Percentiles rank a stretch among this genome's conserved stretches.
These are phyloP conservation scores for Schwanniomyces pseudopolymorphus DNA, from an alignment of 805 yeast genomes.

Conservation along the genomic window DNA sequence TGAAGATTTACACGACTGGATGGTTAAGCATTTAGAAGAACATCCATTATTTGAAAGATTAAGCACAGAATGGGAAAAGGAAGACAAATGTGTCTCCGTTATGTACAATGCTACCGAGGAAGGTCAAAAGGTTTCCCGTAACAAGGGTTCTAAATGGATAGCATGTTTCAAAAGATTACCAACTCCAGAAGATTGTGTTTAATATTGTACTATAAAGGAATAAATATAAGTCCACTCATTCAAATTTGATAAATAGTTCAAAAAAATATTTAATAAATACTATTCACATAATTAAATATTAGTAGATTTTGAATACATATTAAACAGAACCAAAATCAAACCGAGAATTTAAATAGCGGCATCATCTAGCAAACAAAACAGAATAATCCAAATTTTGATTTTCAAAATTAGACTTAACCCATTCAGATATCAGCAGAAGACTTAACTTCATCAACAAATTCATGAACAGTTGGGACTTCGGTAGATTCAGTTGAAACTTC, in stretches of 20 bases:
- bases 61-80: conserved; percentile 71
- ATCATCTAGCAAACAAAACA: not conserved
- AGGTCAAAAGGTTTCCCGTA: conserved; percentile 93
- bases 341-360: not conserved
- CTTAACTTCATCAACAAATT: conserved; percentile 19
- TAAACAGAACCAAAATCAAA: not conserved
- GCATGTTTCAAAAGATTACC: conserved; percentile 84
- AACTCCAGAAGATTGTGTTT: conserved; percentile 44
- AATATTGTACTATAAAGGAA: conserved; percentile 2
- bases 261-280: not conserved
- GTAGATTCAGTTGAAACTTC: conserved; percentile 33
- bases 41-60: conserved; percentile 91
- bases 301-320: not conserved
- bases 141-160: conserved; percentile 80
- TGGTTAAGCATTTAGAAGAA: conserved; percentile 85
- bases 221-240: not conserved
- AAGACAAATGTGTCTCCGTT: conserved; percentile 77
- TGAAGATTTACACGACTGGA: conserved; percentile 90
- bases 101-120: conserved; percentile 97
- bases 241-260: not conserved
- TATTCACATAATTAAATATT: not conserved
- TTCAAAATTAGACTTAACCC: not conserved
- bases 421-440: conserved; percentile 6
- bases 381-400: not conserved
- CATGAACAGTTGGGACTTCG: conserved; percentile 21